A percentile compares a stretch with the other conserved stretches of the same genome.
These are phyloP conservation scores for Kluyveromyces starmeri DNA, from an alignment of 805 yeast species.

Conservation along the genomic window DNA sequence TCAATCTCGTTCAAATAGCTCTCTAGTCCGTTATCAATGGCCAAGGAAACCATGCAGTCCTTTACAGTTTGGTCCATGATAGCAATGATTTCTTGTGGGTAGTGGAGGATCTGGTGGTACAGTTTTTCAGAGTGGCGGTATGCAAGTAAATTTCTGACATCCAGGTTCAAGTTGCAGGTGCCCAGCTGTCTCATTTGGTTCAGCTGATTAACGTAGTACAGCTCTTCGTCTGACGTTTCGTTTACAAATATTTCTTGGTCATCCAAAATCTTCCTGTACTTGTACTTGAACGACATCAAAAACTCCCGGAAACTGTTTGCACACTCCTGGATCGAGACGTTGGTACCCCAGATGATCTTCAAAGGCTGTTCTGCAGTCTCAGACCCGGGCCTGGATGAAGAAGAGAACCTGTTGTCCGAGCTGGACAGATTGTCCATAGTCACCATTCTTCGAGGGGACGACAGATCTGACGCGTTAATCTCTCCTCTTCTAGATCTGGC, in stretches of 20 bases:
- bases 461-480: conserved; percentile 60
- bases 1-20: conserved; percentile 57
- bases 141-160: conserved; percentile 68
- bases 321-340: conserved; percentile 86
- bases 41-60: conserved; percentile 74
- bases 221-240: conserved; percentile 55
- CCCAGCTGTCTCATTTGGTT: conserved; percentile 72
- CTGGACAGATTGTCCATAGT: conserved; percentile 34
- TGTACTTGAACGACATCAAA: conserved; percentile 71
- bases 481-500: conserved; percentile 56
- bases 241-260: conserved; percentile 28
- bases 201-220: conserved; percentile 65
- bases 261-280: conserved; percentile 50
- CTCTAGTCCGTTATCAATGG: conserved; percentile 48
- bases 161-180: conserved; percentile 74
- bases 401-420: conserved; percentile 14
- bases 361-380: conserved; percentile 56
- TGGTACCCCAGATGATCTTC: conserved; percentile 97
- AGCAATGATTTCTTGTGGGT: conserved; percentile 95
- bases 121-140: conserved; percentile 68
- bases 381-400: conserved; percentile 25
- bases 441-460: conserved; percentile 64
- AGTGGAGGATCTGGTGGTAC: conserved; percentile 78
- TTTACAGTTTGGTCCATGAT: conserved; percentile 95
- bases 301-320: conserved; percentile 73